Evolutionary conservation across 495 filamentous ascomycete genomes (phyloP), one percentile per base, ranked within the genome.

Genomic region (Xylaria flabelliformis): DNA sequence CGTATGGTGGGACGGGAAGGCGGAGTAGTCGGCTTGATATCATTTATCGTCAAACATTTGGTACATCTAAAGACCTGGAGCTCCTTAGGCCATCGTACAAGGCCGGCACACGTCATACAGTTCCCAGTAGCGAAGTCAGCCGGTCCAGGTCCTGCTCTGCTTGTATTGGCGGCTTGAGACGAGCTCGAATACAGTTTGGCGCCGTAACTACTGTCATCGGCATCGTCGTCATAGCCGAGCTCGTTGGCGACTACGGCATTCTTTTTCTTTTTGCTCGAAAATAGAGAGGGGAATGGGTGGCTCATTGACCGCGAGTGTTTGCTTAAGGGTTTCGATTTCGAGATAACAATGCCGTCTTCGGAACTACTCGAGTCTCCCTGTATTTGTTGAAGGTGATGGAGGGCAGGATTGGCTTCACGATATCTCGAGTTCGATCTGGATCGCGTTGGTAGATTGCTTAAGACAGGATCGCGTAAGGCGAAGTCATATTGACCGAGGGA

Each of bases 11-110:
- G 68, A 53, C 73, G 59, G 26, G 73, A 32, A 68, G 63, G 41
- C 50, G 74, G 66, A 48, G 69, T 73, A 58, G 66, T 73, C 15
- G 89, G 89, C 71, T 88, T 87, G 61, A 97, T 77, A 77, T 97
- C 94, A 74, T 96, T 97, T 75, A 98, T 89, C 61, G 92, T 97
- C 75, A 94, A 83, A 80, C 95, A 98, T 61, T 92, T 89, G 42
- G 92, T 92, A 80, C 95, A 98, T 74, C 93, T 87, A 82, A 95
- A 97, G 53, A 91, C 85, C 34, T 87, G 86, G 74, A 95, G 78
- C 69, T 91, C 85, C 71, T 86, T 88, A n/a, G 95, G 94, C 93
- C 94, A 97, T 62, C 90, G 90, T 61, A 97, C 89, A 51, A 89
- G 88, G 62, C 91, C 92, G 78, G 91, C 92, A 78, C 95, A 97